Evolutionary conservation across 2,329 filamentous ascomycete species (phyloP).

Genomic region (Cladosporium sp.): DNA sequence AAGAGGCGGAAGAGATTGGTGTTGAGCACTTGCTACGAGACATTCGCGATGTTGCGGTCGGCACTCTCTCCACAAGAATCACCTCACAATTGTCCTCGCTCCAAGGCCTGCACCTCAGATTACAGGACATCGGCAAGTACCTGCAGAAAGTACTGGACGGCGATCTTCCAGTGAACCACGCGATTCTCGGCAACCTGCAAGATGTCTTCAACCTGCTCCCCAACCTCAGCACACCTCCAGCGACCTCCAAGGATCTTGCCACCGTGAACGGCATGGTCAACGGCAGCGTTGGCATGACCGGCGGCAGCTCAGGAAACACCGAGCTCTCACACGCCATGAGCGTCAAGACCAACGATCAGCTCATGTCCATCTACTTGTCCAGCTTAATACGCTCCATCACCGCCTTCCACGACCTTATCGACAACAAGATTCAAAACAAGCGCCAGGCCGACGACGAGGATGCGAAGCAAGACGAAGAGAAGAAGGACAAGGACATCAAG

Average conservation of each 20-base stretch:
- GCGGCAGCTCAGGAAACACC: conserved; percentile 63
- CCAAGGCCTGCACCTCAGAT: conserved; percentile 89
- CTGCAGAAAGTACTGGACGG: conserved; percentile 93
- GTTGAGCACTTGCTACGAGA: conserved; percentile 97
- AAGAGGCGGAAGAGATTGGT: conserved; percentile 98
- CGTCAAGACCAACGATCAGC: conserved; percentile 98
- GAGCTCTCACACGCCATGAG: conserved; percentile 96
- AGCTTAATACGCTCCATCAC: conserved; percentile 97
- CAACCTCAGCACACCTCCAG: conserved; percentile 83
- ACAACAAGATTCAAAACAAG: conserved; percentile 99
- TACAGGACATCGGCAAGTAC: conserved; percentile 94
- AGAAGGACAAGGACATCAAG: conserved; percentile 53
- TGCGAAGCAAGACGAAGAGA: conserved; percentile 67
- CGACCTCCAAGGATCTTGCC: conserved; percentile 64
- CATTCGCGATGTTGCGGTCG: conserved; percentile 96
- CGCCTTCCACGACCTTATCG: conserved; percentile 97
- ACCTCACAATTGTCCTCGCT: conserved; percentile 97
- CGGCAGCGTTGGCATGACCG: conserved; percentile 56
- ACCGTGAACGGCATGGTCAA: conserved; percentile 55
- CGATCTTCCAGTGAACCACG: conserved; percentile 92
- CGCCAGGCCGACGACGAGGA: conserved; percentile 97
- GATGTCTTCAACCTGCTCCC: conserved; percentile 98
- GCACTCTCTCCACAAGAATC: conserved; percentile 92
- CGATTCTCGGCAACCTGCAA: conserved; percentile 96
- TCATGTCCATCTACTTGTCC: conserved; percentile 97